phyloP scores from a whole-genome alignment of 2,329 filamentous ascomycete genomes.

The Neonectria ditissima region DNA sequence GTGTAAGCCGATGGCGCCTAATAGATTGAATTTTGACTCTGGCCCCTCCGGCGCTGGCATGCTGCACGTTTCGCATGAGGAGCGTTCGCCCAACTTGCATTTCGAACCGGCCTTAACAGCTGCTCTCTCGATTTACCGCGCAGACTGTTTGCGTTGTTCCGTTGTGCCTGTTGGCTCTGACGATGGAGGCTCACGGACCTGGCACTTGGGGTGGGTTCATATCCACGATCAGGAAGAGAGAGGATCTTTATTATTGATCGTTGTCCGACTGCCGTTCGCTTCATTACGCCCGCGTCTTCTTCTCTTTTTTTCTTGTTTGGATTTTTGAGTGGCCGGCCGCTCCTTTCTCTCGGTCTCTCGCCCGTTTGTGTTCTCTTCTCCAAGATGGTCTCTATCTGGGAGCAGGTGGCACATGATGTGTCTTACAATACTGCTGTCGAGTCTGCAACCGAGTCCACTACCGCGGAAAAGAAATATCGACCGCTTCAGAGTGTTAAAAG shows the following conservation, averaged over 20 bases:
- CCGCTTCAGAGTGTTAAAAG: neutral
- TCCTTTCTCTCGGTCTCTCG: neutral
- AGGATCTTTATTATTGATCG: neutral
- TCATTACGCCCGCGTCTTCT: neutral
- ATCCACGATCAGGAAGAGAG: neutral
- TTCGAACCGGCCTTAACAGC: slow-evolving; percentile 32
- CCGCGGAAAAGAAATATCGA: slow-evolving; percentile 15
- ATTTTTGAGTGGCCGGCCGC: neutral
- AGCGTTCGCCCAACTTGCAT: slow-evolving; percentile 35
- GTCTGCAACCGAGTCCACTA: slow-evolving; percentile 3
- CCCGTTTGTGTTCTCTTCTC: neutral
- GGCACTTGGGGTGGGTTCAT: neutral
- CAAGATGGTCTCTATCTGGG: slow-evolving; percentile 22
- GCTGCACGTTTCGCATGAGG: slow-evolving; percentile 34
- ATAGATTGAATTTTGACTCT: neutral
- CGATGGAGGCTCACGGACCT: slow-evolving; percentile 14
- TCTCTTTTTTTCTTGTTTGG: neutral
- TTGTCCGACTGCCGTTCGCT: neutral
- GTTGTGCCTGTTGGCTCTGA: slow-evolving; percentile 27
- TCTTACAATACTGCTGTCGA: slow-evolving; percentile 14
- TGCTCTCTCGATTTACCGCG: slow-evolving; percentile 17
- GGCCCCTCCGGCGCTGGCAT: neutral
- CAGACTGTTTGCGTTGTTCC: slow-evolving; percentile 13
- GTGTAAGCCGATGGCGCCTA: slow-evolving; percentile 8
- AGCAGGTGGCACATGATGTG: slow-evolving; percentile 12